Evolutionary conservation across 257 asterid genomes (phyloP).

Genomic region (Sherardia arvensis): DNA sequence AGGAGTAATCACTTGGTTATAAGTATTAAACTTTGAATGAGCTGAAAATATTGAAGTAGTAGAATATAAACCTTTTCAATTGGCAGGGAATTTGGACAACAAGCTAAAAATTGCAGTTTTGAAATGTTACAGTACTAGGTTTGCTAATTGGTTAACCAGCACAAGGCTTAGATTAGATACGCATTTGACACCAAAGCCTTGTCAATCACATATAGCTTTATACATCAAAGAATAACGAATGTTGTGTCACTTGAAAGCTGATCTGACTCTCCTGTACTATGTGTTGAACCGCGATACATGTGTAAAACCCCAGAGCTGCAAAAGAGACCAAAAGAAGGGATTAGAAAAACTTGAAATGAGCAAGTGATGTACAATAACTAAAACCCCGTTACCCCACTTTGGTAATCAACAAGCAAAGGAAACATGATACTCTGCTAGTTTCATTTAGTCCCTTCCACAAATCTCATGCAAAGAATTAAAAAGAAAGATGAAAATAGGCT

Average conservation of each 20-base stretch:
- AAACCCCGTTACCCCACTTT: not conserved
- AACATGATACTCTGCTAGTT: not conserved
- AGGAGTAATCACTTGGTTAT: too few species aligned
- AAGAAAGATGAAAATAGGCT: not conserved
- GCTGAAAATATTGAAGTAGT: too few species aligned
- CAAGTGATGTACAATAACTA: not conserved
- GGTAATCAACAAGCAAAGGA: not conserved
- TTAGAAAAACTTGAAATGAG: not conserved
- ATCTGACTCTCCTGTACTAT: conserved; percentile 18
- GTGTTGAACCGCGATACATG: conserved; percentile 57
- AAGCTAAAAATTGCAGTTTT: too few species aligned
- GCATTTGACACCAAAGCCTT: not conserved
- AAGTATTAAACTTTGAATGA: too few species aligned
- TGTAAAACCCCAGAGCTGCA: conserved; percentile 94
- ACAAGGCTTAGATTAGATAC: not conserved
- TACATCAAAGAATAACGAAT: conserved; percentile 26
- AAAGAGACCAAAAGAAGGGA: not conserved
- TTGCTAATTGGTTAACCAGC: not conserved
- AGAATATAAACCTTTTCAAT: too few species aligned
- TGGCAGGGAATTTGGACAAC: too few species aligned
- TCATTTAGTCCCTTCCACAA: not conserved
- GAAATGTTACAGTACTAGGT: too few species aligned
- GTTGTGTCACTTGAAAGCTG: not conserved
- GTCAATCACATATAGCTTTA: not conserved
- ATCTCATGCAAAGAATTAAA: not conserved